Base-by-base conservation (phyloP, 257 asterid genomes). In the Fraxinus anomala region DNA sequence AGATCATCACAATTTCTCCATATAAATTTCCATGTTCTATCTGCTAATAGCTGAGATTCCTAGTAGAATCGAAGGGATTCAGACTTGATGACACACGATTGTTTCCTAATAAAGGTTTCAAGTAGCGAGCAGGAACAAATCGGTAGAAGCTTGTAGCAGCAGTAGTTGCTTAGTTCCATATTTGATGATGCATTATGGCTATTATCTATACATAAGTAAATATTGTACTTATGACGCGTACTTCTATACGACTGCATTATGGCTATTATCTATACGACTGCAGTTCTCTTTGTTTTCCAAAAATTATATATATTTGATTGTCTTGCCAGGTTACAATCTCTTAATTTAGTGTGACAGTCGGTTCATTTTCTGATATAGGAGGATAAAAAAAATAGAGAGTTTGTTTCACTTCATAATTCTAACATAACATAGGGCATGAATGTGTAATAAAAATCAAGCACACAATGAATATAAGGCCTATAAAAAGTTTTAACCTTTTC, bases 61-160 rank as follows among this genome's bases (percentile, higher is more conserved):
- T 93, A 79, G 97, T 97, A 73, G 96, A 91, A 73, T 84, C 88
- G 7, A 84, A 85, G 72, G 90, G 91, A 49, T 89, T 87, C 80
- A 85, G 79, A 72, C 89, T 89, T 6, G 90, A 87, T 47, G 91
- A 89, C 77, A 87, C 90, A 0, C 89, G 91, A 31, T 80, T 87
- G 71, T 89, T 89, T 71, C 92, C 92, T n/a, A 83, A 87, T 72
- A 88, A 76, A 56, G 78, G 85, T 65, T 85, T 40, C 89, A 12
- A 84, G 87, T 80, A 88, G 88, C 68, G 80, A 81, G 80, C 75
- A 89, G 92, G 98, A 91, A 87, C 23, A 86, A 71, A 39, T 33
- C 47, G 16, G 2, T 40, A 13, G 21, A 61, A 66, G 36, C 67
- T 74, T 77, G 47, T 69, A 49, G 59, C 13, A 40, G 47, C 34